These are phyloP conservation scores for Candida awuae DNA, from an alignment of 805 yeast genomes.

Conservation along the genomic window DNA sequence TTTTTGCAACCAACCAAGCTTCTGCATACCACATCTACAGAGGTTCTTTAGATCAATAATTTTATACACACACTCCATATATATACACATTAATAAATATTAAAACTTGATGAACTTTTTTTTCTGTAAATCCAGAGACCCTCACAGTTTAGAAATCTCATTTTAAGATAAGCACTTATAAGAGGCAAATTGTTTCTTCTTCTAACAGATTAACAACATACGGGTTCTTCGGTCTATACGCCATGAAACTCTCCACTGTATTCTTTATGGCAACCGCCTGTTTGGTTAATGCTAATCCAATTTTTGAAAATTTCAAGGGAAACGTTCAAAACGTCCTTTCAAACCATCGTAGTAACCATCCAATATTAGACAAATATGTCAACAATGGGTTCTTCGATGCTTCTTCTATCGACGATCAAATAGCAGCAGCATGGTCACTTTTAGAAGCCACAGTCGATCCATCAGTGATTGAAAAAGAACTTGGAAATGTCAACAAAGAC, in stretches of 20 bases:
- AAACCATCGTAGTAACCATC: neutral
- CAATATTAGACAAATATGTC: conserved; percentile 8
- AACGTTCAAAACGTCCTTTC: conserved; percentile 8
- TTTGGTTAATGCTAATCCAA: conserved; percentile 8
- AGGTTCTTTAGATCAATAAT: conserved; percentile 16
- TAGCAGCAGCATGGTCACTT: conserved; percentile 10
- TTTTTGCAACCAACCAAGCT: conserved; percentile 84
- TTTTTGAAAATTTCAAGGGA: neutral
- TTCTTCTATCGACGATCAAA: conserved; percentile 1
- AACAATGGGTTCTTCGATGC: conserved; percentile 7
- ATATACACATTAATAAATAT: too few species aligned
- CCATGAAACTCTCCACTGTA: too few species aligned
- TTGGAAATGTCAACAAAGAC: conserved; percentile 2
- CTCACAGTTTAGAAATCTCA: too few species aligned
- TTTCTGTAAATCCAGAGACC: too few species aligned
- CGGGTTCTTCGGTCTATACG: too few species aligned
- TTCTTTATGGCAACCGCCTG: too few species aligned
- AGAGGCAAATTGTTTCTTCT: too few species aligned
- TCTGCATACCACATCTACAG: conserved; percentile 56
- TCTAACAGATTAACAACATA: too few species aligned
- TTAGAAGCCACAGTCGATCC: conserved; percentile 8
- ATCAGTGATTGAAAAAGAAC: neutral
- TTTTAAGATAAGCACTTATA: too few species aligned
- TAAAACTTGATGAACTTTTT: too few species aligned
- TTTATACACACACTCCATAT: neutral